phyloP scores from a whole-genome alignment of 805 yeast species.

The Nakazawaea laoshanensis region DNA sequence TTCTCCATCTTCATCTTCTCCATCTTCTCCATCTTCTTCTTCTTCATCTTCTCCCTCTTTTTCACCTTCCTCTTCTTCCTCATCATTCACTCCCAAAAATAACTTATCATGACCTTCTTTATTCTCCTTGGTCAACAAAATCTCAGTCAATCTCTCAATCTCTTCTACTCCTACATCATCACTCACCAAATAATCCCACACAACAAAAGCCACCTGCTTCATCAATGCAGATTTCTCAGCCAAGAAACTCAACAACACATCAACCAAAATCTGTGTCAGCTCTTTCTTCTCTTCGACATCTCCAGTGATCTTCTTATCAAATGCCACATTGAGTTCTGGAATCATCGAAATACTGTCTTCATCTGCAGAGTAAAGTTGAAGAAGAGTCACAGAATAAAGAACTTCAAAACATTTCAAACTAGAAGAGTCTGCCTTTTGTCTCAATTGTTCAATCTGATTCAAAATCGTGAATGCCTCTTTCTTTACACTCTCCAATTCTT shows the following conservation, averaged over 20 bases:
- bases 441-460: slow-evolving; percentile 26
- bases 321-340: slow-evolving; percentile 62
- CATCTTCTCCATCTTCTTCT: slow-evolving; percentile 22
- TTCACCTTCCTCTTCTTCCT: too few relatives aligned
- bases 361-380: slow-evolving; percentile 73
- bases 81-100: slow-evolving; percentile 49
- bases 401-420: slow-evolving; percentile 55
- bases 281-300: slow-evolving; percentile 30
- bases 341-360: slow-evolving; percentile 69
- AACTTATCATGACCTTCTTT: slow-evolving; percentile 70
- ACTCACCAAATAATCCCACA: slow-evolving; percentile 41
- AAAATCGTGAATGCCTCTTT: slow-evolving; percentile 41
- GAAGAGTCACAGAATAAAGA: slow-evolving; percentile 63
- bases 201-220: slow-evolving; percentile 44
- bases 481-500: slow-evolving; percentile 40
- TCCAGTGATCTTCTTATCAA: slow-evolving; percentile 31
- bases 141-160: slow-evolving; percentile 42
- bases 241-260: slow-evolving; percentile 47
- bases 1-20: slow-evolving; percentile 24
- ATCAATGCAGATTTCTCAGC: slow-evolving; percentile 50
- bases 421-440: slow-evolving; percentile 12
- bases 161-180: slow-evolving; percentile 32
- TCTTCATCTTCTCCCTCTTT: slow-evolving; percentile 36
- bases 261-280: slow-evolving; percentile 23
- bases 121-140: slow-evolving; percentile 62